Base-by-base conservation (phyloP, 108 stramenopile species). In the Schizochytrium sp. region DNA sequence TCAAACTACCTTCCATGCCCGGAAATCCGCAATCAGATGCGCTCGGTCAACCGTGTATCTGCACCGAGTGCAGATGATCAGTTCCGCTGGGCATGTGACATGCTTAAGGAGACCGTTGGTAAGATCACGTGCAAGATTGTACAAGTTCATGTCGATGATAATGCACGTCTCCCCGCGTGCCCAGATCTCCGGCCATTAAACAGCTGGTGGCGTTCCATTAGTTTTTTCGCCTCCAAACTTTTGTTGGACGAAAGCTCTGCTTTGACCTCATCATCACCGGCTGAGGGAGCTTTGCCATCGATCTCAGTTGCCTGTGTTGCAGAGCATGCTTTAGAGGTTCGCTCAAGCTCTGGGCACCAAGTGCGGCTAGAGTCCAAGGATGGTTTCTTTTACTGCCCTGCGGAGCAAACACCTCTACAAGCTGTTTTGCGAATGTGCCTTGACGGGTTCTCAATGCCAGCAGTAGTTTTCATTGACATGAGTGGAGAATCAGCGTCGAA, bases 121-220 rank as follows among this genome's bases (percentile, higher is more conserved):
- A 17, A 60, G 59, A n/a, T 60, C 19, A 60, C 28, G 13, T 3
- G 12, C 47, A 28, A 47, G 53, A n/a, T 10, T 49, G 12, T 49
- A n/a, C 17, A 47, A 40, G 28, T 83, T 53, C 8, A 55, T 55
- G 53, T 83, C 53, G 5, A 42, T 5, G 47, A 49, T 5, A 53
- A 55, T n/a, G 76, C 76, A 38, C 76, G 53, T 10, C 76, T 53
- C 15, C 28, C 45, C 8, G 28, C 38, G 15, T 55, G 50, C 50
- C 15, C 13, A 10, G 76, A 83, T 40, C 49, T 83, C 50, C 45
- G 76, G 40, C 76, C 76, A 7, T 53, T 83, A 13, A 83, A 83
- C 40, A 83, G 53, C 53, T 83, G 76, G 76, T 83, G 76, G 76
- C 1, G 47, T 10, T 83, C 76, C 8, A 5, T 83, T n/a, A 83